Evolutionary conservation across 2,329 filamentous ascomycete species (phyloP).

Genomic region (Exophiala xenobiotica): DNA sequence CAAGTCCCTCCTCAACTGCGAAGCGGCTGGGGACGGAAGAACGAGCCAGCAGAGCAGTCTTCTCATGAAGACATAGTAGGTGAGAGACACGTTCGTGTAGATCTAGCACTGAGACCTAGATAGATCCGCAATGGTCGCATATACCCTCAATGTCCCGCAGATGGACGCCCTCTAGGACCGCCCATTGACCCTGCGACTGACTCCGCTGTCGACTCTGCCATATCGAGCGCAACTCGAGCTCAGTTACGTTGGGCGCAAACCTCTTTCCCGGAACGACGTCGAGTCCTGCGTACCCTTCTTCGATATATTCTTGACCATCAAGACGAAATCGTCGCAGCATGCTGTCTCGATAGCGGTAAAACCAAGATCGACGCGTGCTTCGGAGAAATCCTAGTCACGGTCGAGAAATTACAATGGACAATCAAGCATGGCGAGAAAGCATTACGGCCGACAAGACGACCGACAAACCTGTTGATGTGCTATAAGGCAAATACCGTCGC

Average conservation of each 20-base stretch:
- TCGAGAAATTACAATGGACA: conserved; percentile 93
- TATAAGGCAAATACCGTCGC: conserved; percentile 90
- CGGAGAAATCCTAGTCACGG: conserved; percentile 90
- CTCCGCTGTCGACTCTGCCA: conserved; percentile 73
- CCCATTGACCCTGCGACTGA: conserved; percentile 69
- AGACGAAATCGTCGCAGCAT: conserved; percentile 77
- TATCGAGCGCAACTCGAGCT: conserved; percentile 70
- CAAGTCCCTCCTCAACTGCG: conserved; percentile 19
- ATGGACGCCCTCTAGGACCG: conserved; percentile 68
- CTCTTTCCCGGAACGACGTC: conserved; percentile 72
- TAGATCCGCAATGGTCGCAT: conserved; percentile 25
- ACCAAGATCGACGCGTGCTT: conserved; percentile 92
- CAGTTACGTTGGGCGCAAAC: conserved; percentile 77
- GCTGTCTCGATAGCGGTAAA: conserved; percentile 92
- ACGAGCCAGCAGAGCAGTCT: background rate
- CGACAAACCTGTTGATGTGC: conserved; percentile 88
- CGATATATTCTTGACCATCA: conserved; percentile 81
- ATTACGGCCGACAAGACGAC: conserved; percentile 67
- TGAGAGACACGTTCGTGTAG: background rate
- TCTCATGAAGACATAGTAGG: background rate
- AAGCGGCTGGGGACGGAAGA: conserved; percentile 5
- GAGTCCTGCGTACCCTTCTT: conserved; percentile 77
- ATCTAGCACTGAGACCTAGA: background rate
- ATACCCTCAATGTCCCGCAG: conserved; percentile 66
- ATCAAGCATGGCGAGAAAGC: conserved; percentile 85